Percentiles rank a stretch among this genome's conserved stretches.
These are phyloP conservation scores for Mucor circinelloides DNA, from an alignment of 371 early-diverging fungal species.

Conservation along the genomic window DNA sequence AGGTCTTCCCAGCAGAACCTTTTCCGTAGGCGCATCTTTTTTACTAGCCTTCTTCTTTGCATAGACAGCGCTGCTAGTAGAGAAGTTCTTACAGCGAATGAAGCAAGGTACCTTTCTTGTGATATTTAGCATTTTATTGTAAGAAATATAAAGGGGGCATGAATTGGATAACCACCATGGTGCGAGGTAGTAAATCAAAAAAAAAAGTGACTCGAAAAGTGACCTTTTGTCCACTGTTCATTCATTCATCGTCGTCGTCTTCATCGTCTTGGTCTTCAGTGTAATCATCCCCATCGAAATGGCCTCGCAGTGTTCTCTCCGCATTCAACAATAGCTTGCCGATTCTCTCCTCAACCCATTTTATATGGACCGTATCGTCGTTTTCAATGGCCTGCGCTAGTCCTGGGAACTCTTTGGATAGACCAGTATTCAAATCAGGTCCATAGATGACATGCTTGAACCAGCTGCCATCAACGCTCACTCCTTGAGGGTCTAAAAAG, in stretches of 20 bases:
- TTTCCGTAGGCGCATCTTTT: slow-evolving; percentile 15
- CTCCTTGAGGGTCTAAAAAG: slow-evolving; percentile 56
- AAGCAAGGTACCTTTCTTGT: background rate
- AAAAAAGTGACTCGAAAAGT: slow-evolving; percentile 5
- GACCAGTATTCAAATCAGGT: slow-evolving; percentile 52
- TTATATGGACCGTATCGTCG: background rate
- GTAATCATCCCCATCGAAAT: background rate
- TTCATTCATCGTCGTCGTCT: background rate
- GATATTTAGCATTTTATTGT: background rate
- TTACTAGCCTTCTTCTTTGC: slow-evolving; percentile 22
- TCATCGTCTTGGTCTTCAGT: slow-evolving; percentile 2
- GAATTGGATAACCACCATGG: background rate
- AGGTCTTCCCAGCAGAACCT: slow-evolving; percentile 62
- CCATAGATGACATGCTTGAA: slow-evolving; percentile 61
- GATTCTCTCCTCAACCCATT: slow-evolving; percentile 6
- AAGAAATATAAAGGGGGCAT: slow-evolving; percentile 2
- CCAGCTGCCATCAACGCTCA: slow-evolving; percentile 38
- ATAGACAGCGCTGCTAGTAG: background rate
- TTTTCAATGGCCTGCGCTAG: slow-evolving; percentile 33
- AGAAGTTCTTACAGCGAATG: background rate
- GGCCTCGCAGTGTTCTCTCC: background rate
- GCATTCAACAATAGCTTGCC: background rate
- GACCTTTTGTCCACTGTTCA: background rate
- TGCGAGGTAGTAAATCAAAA: background rate
- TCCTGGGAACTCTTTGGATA: slow-evolving; percentile 47